phyloP scores from a whole-genome alignment of 2,329 filamentous ascomycete genomes.

The Penicillium polonicum region DNA sequence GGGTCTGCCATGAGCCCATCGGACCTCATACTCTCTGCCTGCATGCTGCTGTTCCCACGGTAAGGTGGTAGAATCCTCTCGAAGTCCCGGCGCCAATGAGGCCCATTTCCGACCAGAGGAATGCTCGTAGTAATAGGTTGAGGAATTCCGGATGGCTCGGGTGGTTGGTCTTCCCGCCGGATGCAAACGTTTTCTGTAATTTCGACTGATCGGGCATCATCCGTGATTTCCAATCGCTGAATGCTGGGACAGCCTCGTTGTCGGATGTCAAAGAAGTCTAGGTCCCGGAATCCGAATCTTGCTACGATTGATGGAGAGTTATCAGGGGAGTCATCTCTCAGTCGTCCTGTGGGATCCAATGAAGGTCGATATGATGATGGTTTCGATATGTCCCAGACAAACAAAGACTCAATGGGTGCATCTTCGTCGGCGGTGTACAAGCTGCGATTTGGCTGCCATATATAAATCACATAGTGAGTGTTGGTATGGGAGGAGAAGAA shows the following conservation, averaged over 20 bases:
- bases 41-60: conserved; percentile 42
- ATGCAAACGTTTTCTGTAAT: conserved; percentile 57
- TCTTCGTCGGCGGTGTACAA: conserved; percentile 55
- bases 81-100: conserved; percentile 50
- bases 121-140: conserved; percentile 49
- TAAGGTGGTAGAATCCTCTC: conserved; percentile 49
- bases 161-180: conserved; percentile 37
- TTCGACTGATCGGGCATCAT: conserved; percentile 49
- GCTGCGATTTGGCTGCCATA: conserved; percentile 60
- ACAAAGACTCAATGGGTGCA: conserved; percentile 57
- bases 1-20: conserved; percentile 10
- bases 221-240: conserved; percentile 53
- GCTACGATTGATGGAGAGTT: conserved; percentile 48
- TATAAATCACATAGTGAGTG: conserved; percentile 61
- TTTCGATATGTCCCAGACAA: conserved; percentile 59
- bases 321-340: conserved; percentile 34
- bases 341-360: conserved; percentile 46
- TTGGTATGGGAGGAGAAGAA: conserved; percentile 62
- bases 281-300: conserved; percentile 51
- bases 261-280: conserved; percentile 54
- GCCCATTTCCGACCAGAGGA: conserved; percentile 53
- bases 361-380: conserved; percentile 53
- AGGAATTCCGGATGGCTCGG: conserved; percentile 40
- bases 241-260: conserved; percentile 55
- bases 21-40: conserved; percentile 26